Base-by-base conservation (phyloP, 202 grass and related monocot species). In the Alloteropsis angusta region DNA sequence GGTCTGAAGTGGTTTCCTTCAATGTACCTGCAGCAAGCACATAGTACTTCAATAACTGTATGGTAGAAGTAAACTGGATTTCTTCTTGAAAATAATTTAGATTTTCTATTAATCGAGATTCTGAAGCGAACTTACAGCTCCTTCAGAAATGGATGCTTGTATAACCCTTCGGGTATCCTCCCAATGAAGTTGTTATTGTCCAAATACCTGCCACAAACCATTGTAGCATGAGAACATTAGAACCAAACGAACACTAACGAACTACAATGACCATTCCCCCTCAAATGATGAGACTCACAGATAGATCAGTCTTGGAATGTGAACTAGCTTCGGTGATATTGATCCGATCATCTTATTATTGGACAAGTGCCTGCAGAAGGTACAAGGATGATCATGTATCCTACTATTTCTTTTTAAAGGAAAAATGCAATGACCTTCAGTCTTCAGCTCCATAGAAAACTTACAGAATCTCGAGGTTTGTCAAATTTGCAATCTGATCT, bases 1-100 rank as follows among this genome's bases (percentile, higher is more conserved):
- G 94, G 87, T 66, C 87, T 97, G 69, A 97, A 94, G 57, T 92
- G 91, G 75, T 97, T 94, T 65, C 85, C 89, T 86, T 97, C 94
- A 49, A 94, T 88, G 67, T 83, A 95, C 79, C 96, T 99, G 75
- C 75, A 74, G 61, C 67, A 54, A 76, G 52, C 46, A 64, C 19
- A 59, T n/a, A 9, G 23, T 18, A 21, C 25, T 21, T 82, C 25
- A 74, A 79, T 69, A 43, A 41, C 5, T 15, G 37, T 30, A 14
- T 0, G 62, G 5, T 28, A 55, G 3, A 61, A 54, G 39, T 0
- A 30, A 32, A 77, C 47, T 35, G 25, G 6, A 47, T 30, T 11
- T 39, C 2, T 77, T 58, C 34, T 30, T 46, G 52, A 30, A 60
- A 66, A 71, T 32, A 75, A 71, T 28, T 59, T 45, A 37, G 10